phyloP scores from a whole-genome alignment of 1,284 basidiomycete genomes.

The Afroboletus lepidellus region DNA sequence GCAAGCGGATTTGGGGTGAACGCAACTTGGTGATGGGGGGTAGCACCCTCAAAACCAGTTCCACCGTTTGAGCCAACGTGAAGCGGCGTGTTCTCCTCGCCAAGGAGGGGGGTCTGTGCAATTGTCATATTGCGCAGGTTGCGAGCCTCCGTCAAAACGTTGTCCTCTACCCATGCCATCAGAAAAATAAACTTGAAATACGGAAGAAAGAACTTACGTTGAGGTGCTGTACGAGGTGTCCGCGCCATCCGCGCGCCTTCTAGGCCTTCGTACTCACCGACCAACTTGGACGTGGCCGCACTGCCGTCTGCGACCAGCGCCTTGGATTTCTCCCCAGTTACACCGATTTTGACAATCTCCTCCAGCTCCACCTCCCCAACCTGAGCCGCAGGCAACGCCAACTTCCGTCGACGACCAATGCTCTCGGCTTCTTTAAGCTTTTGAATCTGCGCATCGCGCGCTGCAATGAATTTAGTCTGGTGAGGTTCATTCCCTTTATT shows the following conservation, averaged over 20 bases:
- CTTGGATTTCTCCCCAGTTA: constrained; percentile 86
- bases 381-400: constrained; percentile 87
- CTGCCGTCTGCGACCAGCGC: constrained; percentile 78
- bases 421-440: constrained; percentile 97
- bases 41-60: constrained; percentile 89
- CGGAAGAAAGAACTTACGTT: constrained; percentile 59
- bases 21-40: constrained; percentile 82
- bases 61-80: constrained; percentile 71
- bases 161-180: constrained; percentile 65
- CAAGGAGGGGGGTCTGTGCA: constrained; percentile 91
- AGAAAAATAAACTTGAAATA: constrained; percentile 7
- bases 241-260: constrained; percentile 87
- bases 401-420: constrained; percentile 84
- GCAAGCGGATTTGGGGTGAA: constrained; percentile 96
- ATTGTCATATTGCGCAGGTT: constrained; percentile 93
- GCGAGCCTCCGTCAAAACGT: constrained; percentile 90
- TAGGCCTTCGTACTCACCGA: constrained; percentile 91
- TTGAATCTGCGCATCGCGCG: constrained; percentile 95
- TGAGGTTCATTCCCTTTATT: constrained; percentile 67
- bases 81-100: constrained; percentile 94
- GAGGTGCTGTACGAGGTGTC: constrained; percentile 89
- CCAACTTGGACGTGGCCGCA: constrained; percentile 81
- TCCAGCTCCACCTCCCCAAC: constrained; percentile 96
- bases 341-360: constrained; percentile 98
- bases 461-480: constrained; percentile 90